Evolutionary conservation across 192 early-diverging fungal genomes (phyloP), one percentile per base, ranked within the genome.

Genomic region (Linnemannia hyalina): DNA sequence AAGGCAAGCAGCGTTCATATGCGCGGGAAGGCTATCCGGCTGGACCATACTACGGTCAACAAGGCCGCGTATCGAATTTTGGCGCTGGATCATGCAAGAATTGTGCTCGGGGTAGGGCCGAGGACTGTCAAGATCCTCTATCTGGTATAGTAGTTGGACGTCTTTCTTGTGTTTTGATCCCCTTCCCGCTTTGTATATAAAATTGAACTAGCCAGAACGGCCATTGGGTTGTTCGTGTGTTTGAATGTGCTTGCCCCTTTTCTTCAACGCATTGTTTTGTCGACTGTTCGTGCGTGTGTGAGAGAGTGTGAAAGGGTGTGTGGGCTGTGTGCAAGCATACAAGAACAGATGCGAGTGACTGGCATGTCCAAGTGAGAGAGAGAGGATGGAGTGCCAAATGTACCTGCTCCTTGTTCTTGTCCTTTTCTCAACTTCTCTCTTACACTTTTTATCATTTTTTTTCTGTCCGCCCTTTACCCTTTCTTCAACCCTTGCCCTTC

Each of bases 51-150:
- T 63, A 55, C 68, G 29, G 77, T 55, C 0, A 41, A 75, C 73
- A 85, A 76, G 18, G 73, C 68, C 6, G 82, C 82, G 16, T 85
- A 78, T 40, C 60, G 77, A 1, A 70, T 80, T 26, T 35, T 85
- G 54, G 77, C 68, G 42, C 73, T 85, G 82, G 82, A 85, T 42
- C 82, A 85, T 72, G 82, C 82, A 65, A 57, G 82, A 40, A 75
- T 85, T 44, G 82, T 85, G 40, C 73, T 85, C 3, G 77, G 82
- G 44, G 69, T 85, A 29, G 82, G 82, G 5, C 74, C 82, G 41
- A 70, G 52, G 32, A 80, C 52, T 1, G 52, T 85, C 65, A 79
- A 78, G 73, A 73, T 83, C 60, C 74, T 85, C 18, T 85, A 32
- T 85, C 72, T 85, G 63, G 77, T 76, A 2, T 85, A 47, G 4